Evolutionary conservation across 2,329 filamentous ascomycete genomes (phyloP).

Genomic region (Nemania sp.): DNA sequence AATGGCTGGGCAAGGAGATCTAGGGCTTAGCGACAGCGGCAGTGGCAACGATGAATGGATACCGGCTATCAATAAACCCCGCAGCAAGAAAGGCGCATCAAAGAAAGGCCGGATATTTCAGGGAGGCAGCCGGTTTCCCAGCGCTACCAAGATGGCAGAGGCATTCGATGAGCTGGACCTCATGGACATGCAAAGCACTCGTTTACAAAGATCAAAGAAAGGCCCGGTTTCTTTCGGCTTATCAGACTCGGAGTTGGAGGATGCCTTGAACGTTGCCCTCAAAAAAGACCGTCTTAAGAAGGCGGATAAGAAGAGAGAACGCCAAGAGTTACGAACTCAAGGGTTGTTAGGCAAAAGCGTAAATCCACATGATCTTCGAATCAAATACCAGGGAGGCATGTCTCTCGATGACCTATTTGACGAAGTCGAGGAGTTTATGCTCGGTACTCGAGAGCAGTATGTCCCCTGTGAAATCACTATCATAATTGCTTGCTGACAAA

Average conservation of each 20-base stretch:
- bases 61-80: conserved; percentile 30
- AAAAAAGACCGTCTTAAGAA: conserved; percentile 72
- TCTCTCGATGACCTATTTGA: conserved; percentile 68
- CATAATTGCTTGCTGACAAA: conserved; percentile 10
- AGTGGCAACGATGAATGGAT: conserved; percentile 44
- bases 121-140: conserved; percentile 42
- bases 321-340: conserved; percentile 68
- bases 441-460: conserved; percentile 65
- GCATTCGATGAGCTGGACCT: conserved; percentile 74
- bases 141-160: conserved; percentile 48
- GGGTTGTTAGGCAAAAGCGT: conserved; percentile 65
- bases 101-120: conserved; percentile 33
- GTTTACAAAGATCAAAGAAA: conserved; percentile 65
- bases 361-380: conserved; percentile 61
- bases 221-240: conserved; percentile 61
- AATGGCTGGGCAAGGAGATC: conserved; percentile 63
- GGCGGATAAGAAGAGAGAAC: conserved; percentile 67
- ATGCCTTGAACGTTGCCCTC: conserved; percentile 61
- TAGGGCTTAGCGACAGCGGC: conserved; percentile 64
- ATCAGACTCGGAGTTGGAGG: conserved; percentile 69
- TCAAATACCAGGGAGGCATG: conserved; percentile 76
- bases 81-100: conserved; percentile 35
- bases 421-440: conserved; percentile 73
- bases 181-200: conserved; percentile 79
- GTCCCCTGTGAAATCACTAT: conserved; percentile 32